These are phyloP conservation scores for Termitomyces titanicus DNA, from an alignment of 768 basidiomycete species.

Conservation along the genomic window DNA sequence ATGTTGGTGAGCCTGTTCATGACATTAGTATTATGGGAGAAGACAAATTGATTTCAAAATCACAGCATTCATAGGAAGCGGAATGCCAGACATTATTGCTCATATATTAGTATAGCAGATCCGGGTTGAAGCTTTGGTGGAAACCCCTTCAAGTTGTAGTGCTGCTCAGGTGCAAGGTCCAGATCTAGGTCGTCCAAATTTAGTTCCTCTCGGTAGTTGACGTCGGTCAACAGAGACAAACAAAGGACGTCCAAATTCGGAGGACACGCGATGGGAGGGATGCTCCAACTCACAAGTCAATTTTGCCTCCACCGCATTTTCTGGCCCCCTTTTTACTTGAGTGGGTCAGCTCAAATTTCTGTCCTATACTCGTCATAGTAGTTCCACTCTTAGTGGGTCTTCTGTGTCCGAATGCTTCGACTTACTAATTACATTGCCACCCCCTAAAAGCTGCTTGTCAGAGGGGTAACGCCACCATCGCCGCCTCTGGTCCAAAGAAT, in stretches of 20 bases:
- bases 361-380: neutral
- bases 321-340: neutral
- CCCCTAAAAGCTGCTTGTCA: neutral
- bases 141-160: neutral
- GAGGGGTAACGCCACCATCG: neutral
- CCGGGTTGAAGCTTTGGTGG: neutral
- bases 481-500: neutral
- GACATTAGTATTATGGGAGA: slow-evolving; percentile 3
- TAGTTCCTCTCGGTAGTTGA: neutral
- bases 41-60: slow-evolving; percentile 14
- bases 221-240: slow-evolving; percentile 5
- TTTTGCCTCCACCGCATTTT: neutral
- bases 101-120: neutral
- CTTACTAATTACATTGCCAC: neutral
- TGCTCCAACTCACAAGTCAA: neutral
- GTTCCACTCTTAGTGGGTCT: neutral
- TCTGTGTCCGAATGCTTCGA: neutral
- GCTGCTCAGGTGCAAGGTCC: neutral
- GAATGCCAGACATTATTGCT: slow-evolving; percentile 22
- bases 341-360: neutral
- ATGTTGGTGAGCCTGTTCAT: slow-evolving; percentile 71
- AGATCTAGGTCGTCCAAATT: neutral
- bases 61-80: slow-evolving; percentile 53
- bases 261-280: neutral
- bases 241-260: neutral